These are phyloP conservation scores for Pyronema domesticum DNA, from an alignment of 495 filamentous ascomycete species.

Conservation along the genomic window DNA sequence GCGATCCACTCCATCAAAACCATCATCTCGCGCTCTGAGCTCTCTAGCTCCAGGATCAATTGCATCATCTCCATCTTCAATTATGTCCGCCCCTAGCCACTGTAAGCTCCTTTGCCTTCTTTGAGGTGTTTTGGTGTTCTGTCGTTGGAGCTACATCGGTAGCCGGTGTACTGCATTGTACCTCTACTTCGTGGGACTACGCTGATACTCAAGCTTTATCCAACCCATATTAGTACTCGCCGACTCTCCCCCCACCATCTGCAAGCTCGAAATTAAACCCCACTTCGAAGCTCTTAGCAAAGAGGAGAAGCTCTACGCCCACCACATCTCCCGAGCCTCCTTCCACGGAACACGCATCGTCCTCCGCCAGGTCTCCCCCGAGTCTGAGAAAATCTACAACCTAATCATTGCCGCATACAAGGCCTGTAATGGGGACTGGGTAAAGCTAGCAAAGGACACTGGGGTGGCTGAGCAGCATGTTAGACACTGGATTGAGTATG, in stretches of 20 bases:
- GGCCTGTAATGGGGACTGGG: constrained; percentile 61
- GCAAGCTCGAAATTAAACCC: constrained; percentile 66
- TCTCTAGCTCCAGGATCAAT: neutral
- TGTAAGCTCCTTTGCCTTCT: neutral
- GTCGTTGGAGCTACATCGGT: no score
- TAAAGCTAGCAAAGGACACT: constrained; percentile 46
- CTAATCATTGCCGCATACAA: constrained; percentile 69
- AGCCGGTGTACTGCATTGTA: neutral
- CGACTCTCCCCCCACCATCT: constrained; percentile 74
- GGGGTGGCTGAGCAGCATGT: constrained; percentile 52
- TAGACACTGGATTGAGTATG: constrained; percentile 65
- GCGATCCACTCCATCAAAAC: neutral
- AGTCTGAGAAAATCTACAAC: constrained; percentile 80
- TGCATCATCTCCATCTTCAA: neutral
- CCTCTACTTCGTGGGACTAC: neutral
- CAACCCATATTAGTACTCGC: constrained; percentile 35
- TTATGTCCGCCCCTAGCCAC: neutral
- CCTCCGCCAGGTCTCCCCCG: constrained; percentile 73
- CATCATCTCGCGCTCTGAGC: neutral
- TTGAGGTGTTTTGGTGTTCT: no score
- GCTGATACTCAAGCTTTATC: neutral
- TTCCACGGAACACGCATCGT: constrained; percentile 73
- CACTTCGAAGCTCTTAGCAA: constrained; percentile 74
- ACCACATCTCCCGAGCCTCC: constrained; percentile 68
- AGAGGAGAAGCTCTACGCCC: constrained; percentile 72